Evolutionary conservation across 2,329 filamentous ascomycete species (phyloP).

Genomic region (Diaporthe humulicola): DNA sequence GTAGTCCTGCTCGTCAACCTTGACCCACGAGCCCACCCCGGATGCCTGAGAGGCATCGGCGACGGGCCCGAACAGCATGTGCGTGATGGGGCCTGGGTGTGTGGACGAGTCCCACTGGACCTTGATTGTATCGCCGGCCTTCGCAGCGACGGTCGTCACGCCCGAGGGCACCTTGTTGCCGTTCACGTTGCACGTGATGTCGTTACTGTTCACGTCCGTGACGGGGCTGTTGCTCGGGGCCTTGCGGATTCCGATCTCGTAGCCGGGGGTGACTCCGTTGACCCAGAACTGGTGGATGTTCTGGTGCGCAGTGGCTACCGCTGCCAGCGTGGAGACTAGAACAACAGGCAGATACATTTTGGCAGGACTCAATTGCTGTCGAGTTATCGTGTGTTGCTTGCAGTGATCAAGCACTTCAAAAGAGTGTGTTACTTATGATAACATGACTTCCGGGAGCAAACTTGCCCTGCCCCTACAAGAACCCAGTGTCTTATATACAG

Average conservation of each 20-base stretch:
- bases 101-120: slow-evolving; percentile 26
- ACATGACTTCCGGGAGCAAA: rapidly evolving
- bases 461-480: neutral
- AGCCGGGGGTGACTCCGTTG: slow-evolving; percentile 7
- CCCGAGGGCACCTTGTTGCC: slow-evolving; percentile 43
- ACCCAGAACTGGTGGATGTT: slow-evolving; percentile 27
- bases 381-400: neutral
- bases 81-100: slow-evolving; percentile 16
- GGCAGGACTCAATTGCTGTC: neutral
- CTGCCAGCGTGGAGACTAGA: slow-evolving; percentile 15
- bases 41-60: slow-evolving; percentile 7
- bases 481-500: neutral
- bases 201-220: slow-evolving; percentile 63
- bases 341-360: neutral
- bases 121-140: slow-evolving; percentile 17
- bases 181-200: slow-evolving; percentile 69
- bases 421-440: neutral
- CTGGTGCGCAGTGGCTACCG: slow-evolving; percentile 12
- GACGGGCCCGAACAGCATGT: slow-evolving; percentile 15
- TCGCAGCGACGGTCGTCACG: slow-evolving; percentile 3
- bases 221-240: slow-evolving; percentile 67
- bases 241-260: slow-evolving; percentile 16
- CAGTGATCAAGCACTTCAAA: neutral
- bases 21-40: slow-evolving; percentile 11
- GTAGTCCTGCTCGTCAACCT: slow-evolving; percentile 15